These are phyloP conservation scores for Hanseniaspora valbyensis DNA, from an alignment of 805 yeast species.

Conservation along the genomic window DNA sequence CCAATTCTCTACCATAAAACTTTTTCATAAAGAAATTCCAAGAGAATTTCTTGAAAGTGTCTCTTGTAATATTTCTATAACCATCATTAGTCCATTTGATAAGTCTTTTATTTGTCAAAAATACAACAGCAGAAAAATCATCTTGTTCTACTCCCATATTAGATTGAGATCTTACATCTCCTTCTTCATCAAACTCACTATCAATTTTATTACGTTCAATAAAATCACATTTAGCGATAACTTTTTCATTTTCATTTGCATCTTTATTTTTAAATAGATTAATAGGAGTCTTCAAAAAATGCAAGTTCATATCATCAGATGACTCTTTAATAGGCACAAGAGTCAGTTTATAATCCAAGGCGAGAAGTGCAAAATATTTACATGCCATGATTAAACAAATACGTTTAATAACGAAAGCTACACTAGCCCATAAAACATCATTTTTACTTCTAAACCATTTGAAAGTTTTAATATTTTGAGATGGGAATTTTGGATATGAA, in stretches of 20 bases:
- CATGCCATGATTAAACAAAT: constrained; percentile 11
- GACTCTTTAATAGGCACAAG: background rate
- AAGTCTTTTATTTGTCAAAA: constrained; percentile 10
- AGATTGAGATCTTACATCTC: no score
- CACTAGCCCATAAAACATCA: background rate
- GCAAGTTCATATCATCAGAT: constrained; percentile 1
- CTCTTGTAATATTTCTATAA: background rate
- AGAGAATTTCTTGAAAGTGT: constrained; percentile 6
- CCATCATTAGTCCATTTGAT: constrained; percentile 12
- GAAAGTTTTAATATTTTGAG: background rate
- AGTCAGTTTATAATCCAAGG: constrained; percentile 6
- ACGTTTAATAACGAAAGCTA: constrained; percentile 5
- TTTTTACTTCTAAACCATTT: background rate
- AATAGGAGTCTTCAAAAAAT: background rate
- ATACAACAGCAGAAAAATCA: constrained; percentile 8
- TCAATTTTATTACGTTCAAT: background rate
- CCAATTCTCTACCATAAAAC: constrained; percentile 5
- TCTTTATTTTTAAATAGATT: background rate
- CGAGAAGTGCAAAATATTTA: constrained; percentile 2
- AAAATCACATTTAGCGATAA: constrained; percentile 2
- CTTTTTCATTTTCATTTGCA: background rate
- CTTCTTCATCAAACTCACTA: background rate
- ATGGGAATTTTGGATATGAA: background rate
- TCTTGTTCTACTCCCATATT: background rate
- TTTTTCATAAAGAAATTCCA: constrained; percentile 8